Evolutionary conservation across 345 rosid genomes (phyloP).

Genomic region (Linum usitatissimum): DNA sequence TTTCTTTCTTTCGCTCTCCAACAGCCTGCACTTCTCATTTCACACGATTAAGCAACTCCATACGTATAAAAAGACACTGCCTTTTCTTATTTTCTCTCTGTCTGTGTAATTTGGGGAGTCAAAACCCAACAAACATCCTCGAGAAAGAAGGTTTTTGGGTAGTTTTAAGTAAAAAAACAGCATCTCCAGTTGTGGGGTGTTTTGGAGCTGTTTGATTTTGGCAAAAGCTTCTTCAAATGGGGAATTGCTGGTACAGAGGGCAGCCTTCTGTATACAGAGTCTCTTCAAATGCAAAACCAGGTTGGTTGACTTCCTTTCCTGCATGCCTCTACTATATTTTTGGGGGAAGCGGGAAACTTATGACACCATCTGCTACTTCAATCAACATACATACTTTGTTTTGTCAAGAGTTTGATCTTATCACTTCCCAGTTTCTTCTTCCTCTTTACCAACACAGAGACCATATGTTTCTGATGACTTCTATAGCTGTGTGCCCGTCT

Average conservation of each 20-base stretch:
- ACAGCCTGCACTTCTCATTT: background rate
- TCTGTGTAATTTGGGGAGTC: background rate
- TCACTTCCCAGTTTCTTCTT: background rate
- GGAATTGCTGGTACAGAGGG: slow-evolving; percentile 71
- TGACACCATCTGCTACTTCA: too few relatives aligned
- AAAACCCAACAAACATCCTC: background rate
- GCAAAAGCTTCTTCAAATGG: slow-evolving; percentile 32
- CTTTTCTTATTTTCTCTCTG: background rate
- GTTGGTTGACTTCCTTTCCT: slow-evolving; percentile 24
- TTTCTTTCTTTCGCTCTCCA: too few relatives aligned
- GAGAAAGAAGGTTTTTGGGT: background rate
- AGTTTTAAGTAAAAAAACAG: slow-evolving; percentile 12
- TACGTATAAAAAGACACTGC: background rate
- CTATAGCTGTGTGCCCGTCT: too few relatives aligned
- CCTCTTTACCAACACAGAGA: too few relatives aligned
- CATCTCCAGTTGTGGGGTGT: slow-evolving; percentile 2
- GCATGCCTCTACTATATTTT: background rate
- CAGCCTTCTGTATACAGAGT: slow-evolving; percentile 68
- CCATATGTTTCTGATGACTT: too few relatives aligned
- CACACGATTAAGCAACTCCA: background rate
- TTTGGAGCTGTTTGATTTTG: slow-evolving; percentile 10
- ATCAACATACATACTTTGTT: too few relatives aligned
- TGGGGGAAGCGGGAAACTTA: background rate
- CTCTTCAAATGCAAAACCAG: slow-evolving; percentile 82
- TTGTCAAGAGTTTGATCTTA: background rate